A percentile compares a stretch with the other conserved stretches of the same genome.
Conservation (phyloP, 78 protist genomes). For the Chrysochromulina parva region DNA sequence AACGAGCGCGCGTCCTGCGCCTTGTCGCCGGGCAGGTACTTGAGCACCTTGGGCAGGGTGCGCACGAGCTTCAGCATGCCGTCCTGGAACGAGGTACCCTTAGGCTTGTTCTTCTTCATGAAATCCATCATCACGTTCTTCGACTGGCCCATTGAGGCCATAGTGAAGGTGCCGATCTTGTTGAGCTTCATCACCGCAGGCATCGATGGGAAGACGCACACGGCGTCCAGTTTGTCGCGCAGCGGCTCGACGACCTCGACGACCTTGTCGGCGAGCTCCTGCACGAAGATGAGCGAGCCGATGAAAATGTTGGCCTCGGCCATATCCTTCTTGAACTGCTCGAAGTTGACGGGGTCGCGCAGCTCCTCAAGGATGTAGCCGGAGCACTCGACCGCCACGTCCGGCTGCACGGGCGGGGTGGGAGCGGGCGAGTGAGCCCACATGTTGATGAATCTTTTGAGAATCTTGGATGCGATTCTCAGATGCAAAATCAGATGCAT, state of each 20-base stretch:
- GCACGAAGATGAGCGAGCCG: slow-evolving; percentile 59
- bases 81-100: slow-evolving; percentile 45
- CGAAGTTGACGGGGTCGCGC: slow-evolving; percentile 48
- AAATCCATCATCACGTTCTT: slow-evolving; percentile 29
- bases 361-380: slow-evolving; percentile 58
- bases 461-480: no score
- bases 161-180: slow-evolving; percentile 27
- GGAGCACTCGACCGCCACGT: slow-evolving; percentile 42
- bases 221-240: slow-evolving; percentile 46
- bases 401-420: neutral
- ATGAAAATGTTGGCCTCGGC: slow-evolving; percentile 51
- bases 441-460: no score
- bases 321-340: slow-evolving; percentile 47
- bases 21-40: slow-evolving; percentile 51
- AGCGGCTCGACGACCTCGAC: slow-evolving; percentile 49
- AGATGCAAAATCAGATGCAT: no score
- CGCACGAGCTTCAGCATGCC: slow-evolving; percentile 56
- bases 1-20: slow-evolving; percentile 58
- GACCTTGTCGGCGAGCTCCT: slow-evolving; percentile 60
- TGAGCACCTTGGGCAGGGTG: slow-evolving; percentile 57
- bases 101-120: slow-evolving; percentile 39
- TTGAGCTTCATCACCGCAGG: slow-evolving; percentile 50
- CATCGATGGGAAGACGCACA: slow-evolving; percentile 52
- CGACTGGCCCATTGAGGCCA: slow-evolving; percentile 17
- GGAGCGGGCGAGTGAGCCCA: neutral